These are phyloP conservation scores for Paulownia fortunei DNA, from an alignment of 257 asterid genomes.

Conservation along the genomic window DNA sequence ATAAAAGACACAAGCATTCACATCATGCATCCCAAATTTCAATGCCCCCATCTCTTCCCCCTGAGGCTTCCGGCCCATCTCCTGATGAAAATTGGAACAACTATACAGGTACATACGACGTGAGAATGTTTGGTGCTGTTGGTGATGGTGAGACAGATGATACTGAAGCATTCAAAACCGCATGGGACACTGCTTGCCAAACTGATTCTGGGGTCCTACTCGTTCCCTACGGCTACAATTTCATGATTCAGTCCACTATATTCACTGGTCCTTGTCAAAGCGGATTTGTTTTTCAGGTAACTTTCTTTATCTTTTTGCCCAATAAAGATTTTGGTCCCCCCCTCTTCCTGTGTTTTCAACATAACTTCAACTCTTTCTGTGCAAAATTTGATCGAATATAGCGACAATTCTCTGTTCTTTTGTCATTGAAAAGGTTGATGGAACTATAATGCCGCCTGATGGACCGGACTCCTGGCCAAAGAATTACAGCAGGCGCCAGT, in stretches of 20 bases:
- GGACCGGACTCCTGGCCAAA: conserved; percentile 68
- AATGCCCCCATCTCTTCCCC: conserved; percentile 42
- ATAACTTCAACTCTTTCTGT: not conserved
- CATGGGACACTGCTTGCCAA: conserved; percentile 67
- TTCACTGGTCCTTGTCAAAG: conserved; percentile 68
- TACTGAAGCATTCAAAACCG: conserved; percentile 56
- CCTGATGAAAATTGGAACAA: conserved; percentile 22
- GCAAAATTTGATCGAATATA: not conserved
- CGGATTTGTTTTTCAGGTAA: conserved; percentile 56
- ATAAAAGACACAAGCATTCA: conserved; percentile 35
- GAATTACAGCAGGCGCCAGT: conserved; percentile 56
- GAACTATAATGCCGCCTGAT: conserved; percentile 61
- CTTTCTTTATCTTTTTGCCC: not conserved
- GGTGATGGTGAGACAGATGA: conserved; percentile 60
- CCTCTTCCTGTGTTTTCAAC: not conserved
- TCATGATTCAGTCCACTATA: conserved; percentile 62
- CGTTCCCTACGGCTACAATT: conserved; percentile 49
- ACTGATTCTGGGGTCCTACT: conserved; percentile 43
- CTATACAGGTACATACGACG: conserved; percentile 37
- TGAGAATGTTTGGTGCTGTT: conserved; percentile 53
- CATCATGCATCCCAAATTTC: conserved; percentile 49
- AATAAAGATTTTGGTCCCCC: not conserved
- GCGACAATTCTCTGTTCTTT: no score
- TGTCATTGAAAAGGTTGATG: conserved; percentile 49
- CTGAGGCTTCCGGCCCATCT: conserved; percentile 36